Evolutionary conservation across 2,329 filamentous ascomycete genomes (phyloP).

Genomic region (Claviceps monticola): DNA sequence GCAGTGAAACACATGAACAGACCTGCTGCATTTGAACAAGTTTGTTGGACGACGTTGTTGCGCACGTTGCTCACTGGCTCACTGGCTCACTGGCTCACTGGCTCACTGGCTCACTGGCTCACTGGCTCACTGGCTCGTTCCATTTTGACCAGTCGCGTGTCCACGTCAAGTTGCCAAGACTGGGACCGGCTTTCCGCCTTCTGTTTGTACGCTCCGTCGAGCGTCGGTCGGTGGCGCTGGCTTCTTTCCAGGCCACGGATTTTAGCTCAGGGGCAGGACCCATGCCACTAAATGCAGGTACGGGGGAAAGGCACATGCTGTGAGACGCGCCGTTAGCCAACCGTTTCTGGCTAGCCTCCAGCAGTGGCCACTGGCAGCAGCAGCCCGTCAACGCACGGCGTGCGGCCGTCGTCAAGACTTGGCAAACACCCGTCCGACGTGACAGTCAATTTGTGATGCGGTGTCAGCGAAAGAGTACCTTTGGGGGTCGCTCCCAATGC

Average conservation of each 20-base stretch:
- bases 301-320: conserved; percentile 8
- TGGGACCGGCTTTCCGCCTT: background rate
- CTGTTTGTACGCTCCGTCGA: background rate
- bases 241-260: background rate
- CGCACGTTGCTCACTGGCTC: background rate
- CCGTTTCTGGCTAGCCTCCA: conserved; percentile 6
- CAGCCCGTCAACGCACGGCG: too few relatives aligned
- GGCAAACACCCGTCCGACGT: too few relatives aligned
- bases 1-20: background rate
- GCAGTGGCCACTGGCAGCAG: too few relatives aligned
- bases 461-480: too few relatives aligned
- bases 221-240: background rate
- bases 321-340: conserved; percentile 22
- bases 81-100: background rate
- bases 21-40: background rate
- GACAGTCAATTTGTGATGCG: too few relatives aligned
- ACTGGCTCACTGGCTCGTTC: too few relatives aligned
- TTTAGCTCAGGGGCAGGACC: conserved; percentile 7
- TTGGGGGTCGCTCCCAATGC: too few relatives aligned
- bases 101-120: too few relatives aligned
- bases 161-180: background rate
- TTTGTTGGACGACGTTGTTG: background rate
- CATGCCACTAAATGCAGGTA: conserved; percentile 13
- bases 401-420: too few relatives aligned
- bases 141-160: background rate